Conservation (phyloP, 345 rosid species). For the Hypericum androsaemum region DNA sequence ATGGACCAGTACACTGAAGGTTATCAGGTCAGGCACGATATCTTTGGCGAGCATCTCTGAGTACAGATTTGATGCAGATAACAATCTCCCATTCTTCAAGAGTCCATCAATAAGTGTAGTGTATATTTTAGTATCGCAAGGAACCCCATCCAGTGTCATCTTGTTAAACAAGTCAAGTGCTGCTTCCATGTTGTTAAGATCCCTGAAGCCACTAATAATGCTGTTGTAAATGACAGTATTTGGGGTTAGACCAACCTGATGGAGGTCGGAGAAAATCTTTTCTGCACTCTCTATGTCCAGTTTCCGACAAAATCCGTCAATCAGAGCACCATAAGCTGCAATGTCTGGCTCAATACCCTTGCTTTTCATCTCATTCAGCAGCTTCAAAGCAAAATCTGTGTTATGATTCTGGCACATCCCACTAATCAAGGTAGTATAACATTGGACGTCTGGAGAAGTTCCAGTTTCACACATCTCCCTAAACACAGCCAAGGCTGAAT, state of each 20-base stretch:
- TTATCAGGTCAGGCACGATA: constrained; percentile 42
- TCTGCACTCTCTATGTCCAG: constrained; percentile 45
- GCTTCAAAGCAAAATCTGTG: constrained; percentile 40
- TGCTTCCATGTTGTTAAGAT: constrained; percentile 50
- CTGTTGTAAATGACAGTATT: constrained; percentile 40
- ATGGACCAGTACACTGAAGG: constrained; percentile 41
- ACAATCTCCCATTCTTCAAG: constrained; percentile 46
- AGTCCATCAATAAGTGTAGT: constrained; percentile 67
- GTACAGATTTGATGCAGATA: constrained; percentile 50
- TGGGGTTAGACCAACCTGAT: constrained; percentile 51
- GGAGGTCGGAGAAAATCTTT: constrained; percentile 48
- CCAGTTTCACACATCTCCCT: constrained; percentile 50
- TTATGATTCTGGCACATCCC: constrained; percentile 46
- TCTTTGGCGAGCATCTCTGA: constrained; percentile 54
- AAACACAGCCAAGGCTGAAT: constrained; percentile 38
- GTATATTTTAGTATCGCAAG: constrained; percentile 45
- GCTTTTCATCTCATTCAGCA: constrained; percentile 45
- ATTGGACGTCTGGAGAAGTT: constrained; percentile 46
- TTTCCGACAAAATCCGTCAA: constrained; percentile 50
- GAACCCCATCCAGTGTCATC: constrained; percentile 50
- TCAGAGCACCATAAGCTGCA: constrained; percentile 44
- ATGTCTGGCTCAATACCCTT: constrained; percentile 44
- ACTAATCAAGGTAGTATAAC: constrained; percentile 55
- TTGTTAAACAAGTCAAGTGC: constrained; percentile 47
- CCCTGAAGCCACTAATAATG: constrained; percentile 60